phyloP scores from a whole-genome alignment of 257 asterid genomes.

The Perilla frutescens region DNA sequence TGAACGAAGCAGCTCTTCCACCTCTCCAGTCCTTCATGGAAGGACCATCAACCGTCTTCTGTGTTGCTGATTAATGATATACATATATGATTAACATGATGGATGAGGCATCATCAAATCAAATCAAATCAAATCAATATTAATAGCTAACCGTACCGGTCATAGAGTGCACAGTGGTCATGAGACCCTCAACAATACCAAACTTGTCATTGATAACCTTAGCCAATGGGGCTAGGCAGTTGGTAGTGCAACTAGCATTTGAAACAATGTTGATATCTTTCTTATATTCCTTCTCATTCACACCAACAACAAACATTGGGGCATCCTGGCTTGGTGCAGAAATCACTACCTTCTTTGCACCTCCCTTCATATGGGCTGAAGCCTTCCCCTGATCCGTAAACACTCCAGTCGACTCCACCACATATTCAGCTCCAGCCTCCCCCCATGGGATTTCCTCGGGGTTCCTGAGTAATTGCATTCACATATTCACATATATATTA shows the following conservation, averaged over 20 bases:
- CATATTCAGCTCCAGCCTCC: constrained; percentile 82
- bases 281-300: constrained; percentile 87
- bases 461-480: constrained; percentile 41
- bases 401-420: constrained; percentile 87
- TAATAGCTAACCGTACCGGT: constrained; percentile 41
- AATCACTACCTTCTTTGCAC: constrained; percentile 85
- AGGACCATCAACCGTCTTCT: constrained; percentile 63
- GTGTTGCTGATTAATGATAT: constrained; percentile 44
- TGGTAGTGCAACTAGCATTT: constrained; percentile 93
- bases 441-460: constrained; percentile 97
- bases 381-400: constrained; percentile 88
- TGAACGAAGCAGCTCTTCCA: constrained; percentile 56
- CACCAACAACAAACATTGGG: constrained; percentile 94
- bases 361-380: constrained; percentile 90
- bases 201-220: constrained; percentile 87
- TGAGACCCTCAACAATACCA: constrained; percentile 85
- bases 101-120: background rate
- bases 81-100: constrained; percentile 11
- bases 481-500: constrained; percentile 34
- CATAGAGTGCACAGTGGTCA: constrained; percentile 72
- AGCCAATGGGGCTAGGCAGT: constrained; percentile 93
- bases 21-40: constrained; percentile 63
- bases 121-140: background rate
- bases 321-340: constrained; percentile 89
- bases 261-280: constrained; percentile 73